Evolutionary conservation across 768 basidiomycete genomes (phyloP).

Genomic region (Boletus tylopilopsis): DNA sequence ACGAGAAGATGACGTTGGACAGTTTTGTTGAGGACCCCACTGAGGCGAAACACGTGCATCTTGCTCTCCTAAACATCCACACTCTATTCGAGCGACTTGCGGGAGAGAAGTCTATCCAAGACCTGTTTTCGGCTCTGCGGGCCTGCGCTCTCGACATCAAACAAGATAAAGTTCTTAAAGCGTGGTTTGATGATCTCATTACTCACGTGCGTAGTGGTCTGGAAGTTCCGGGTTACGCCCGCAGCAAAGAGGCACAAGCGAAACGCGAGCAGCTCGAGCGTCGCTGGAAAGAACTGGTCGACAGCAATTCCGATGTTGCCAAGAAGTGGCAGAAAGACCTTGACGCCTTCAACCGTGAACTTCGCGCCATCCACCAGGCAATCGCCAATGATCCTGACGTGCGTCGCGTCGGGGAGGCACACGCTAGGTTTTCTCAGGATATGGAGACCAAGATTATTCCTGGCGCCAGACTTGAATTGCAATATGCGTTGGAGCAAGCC

Average conservation of each 20-base stretch:
- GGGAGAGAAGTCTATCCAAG: slow-evolving; percentile 44
- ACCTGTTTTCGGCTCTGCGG: slow-evolving; percentile 41
- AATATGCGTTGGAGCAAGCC: slow-evolving; percentile 55
- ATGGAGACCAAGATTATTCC: slow-evolving; percentile 40
- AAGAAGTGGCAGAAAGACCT: slow-evolving; percentile 53
- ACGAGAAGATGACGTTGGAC: slow-evolving; percentile 44
- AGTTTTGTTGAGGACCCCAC: slow-evolving; percentile 61
- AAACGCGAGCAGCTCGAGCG: slow-evolving; percentile 42
- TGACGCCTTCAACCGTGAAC: slow-evolving; percentile 42
- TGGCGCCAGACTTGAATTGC: slow-evolving; percentile 40
- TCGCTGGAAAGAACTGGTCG: slow-evolving; percentile 49
- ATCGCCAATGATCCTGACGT: slow-evolving; percentile 50
- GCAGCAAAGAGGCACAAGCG: slow-evolving; percentile 41
- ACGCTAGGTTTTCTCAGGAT: slow-evolving; percentile 45
- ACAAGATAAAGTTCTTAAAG: slow-evolving; percentile 48
- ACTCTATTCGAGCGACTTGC: slow-evolving; percentile 53
- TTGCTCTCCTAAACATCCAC: slow-evolving; percentile 42
- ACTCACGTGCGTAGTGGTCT: slow-evolving; percentile 42
- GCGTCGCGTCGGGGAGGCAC: slow-evolving; percentile 42
- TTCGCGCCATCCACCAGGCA: slow-evolving; percentile 42
- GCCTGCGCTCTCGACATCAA: slow-evolving; percentile 46
- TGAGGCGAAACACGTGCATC: slow-evolving; percentile 55
- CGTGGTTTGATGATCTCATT: slow-evolving; percentile 56
- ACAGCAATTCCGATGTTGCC: slow-evolving; percentile 39
- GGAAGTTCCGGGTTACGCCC: slow-evolving; percentile 48